Evolutionary conservation across 768 basidiomycete genomes (phyloP), one percentile per base, ranked within the genome.

Genomic region (Sarcodon sp.): DNA sequence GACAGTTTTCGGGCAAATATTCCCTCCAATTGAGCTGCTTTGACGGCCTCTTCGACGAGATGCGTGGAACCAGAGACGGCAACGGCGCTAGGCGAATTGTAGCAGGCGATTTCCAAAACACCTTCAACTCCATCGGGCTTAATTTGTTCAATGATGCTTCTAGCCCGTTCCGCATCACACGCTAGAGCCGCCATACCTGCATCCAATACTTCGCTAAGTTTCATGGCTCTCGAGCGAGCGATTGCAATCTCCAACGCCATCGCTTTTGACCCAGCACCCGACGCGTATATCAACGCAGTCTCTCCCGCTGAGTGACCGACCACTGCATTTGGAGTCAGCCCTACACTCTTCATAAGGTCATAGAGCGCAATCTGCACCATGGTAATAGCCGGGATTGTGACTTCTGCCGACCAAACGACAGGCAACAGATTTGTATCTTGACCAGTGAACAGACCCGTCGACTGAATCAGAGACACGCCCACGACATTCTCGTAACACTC

Each of bases 301-400:
- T 74, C 72, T 9, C 72, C 72, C 11, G 70, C 69, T n/a, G 72
- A 73, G 54, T 73, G 71, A 0, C 73, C 73, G 6, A 73, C 44
- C 12, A 72, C 55, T 6, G 59, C 56, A 38, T 70, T 63, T 0
- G 73, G 69, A 10, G 47, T 50, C 41, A 71, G 47, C 7, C 68
- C 66, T 11, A 71, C 38, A 43, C 61, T 59, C 1, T 50, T 50
- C 1, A 73, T 53, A 3, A 69, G 59, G 43, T 75, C 73, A 51
- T 66, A 64, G 6, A 72, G 47, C 0, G 71, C 73, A 8, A 75
- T 67, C 51, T 75, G 73, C 45, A 72, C 51, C 53, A 75, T 70
- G 1, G 68, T 57, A 16, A 73, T 52, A 1, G 70, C 57, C 2
- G 71, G 70, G 4, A 73, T 58, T 11, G 62, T 70, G 7, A 71